Percentiles rank a stretch among this genome's conserved stretches.
phyloP scores from a whole-genome alignment of 192 early-diverging fungal species.

The Gonapodya sp. region DNA sequence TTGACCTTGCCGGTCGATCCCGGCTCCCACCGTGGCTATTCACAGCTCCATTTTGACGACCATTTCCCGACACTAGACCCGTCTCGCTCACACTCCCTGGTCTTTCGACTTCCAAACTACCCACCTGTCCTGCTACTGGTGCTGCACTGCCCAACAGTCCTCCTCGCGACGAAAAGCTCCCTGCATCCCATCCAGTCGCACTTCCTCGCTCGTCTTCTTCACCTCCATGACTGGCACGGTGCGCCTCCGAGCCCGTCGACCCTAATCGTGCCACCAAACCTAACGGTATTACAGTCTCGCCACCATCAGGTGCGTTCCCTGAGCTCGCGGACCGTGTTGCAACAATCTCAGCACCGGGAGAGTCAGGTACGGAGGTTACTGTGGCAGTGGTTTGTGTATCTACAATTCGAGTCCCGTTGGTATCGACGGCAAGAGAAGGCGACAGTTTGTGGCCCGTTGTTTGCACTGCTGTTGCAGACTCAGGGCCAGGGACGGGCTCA shows the following conservation, averaged over 20 bases:
- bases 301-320: neutral
- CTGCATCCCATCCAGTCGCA: neutral
- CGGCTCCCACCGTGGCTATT: no score
- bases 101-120: no score
- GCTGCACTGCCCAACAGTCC: neutral
- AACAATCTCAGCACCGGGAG: neutral
- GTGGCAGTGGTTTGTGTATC: neutral
- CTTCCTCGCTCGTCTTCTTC: neutral
- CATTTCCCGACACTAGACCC: neutral
- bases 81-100: neutral
- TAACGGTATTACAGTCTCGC: neutral
- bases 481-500: conserved; percentile 14
- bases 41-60: neutral
- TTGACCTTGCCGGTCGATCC: neutral
- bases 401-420: neutral
- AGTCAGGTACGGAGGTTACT: neutral
- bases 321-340: neutral
- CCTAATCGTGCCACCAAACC: neutral
- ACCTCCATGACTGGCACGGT: neutral
- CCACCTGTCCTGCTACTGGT: neutral
- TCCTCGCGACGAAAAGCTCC: neutral
- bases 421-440: conserved; percentile 10
- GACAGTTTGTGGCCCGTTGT: neutral
- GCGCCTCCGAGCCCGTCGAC: neutral
- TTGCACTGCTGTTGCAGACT: conserved; percentile 6